Conservation (phyloP, 257 asterid species). For the Fraxinus americana region DNA sequence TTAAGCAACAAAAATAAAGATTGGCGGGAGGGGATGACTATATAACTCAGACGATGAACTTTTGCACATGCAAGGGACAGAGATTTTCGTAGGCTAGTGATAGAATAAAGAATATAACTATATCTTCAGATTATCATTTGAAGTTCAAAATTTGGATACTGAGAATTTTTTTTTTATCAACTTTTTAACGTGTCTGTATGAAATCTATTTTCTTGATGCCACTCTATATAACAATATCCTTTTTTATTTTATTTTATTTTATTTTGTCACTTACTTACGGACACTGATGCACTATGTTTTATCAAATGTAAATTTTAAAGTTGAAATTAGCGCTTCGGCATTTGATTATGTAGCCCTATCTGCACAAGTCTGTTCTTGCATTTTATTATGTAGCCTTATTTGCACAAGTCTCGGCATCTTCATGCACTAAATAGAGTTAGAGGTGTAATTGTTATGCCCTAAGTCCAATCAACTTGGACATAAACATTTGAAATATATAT, state of each 20-base stretch:
- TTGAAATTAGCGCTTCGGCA: background rate
- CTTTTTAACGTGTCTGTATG: background rate
- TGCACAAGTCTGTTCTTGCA: too few species aligned
- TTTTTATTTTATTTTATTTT: too few species aligned
- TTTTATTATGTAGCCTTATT: too few species aligned
- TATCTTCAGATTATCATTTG: background rate
- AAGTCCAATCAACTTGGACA: too few species aligned
- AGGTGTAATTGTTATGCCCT: too few species aligned
- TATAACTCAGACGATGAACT: too few species aligned
- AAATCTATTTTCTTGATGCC: background rate
- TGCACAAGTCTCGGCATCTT: conserved; percentile 91
- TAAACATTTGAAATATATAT: too few species aligned
- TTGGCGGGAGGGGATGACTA: too few species aligned
- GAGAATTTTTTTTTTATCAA: too few species aligned
- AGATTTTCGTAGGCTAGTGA: background rate
- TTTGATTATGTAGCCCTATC: conserved; percentile 70
- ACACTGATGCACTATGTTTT: background rate
- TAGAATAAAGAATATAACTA: background rate
- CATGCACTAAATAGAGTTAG: conserved; percentile 88
- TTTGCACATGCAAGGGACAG: background rate
- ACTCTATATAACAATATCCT: background rate
- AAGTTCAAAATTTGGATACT: background rate
- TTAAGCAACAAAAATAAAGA: too few species aligned
- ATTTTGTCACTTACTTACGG: too few species aligned
- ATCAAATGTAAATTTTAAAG: background rate